Conservation (phyloP, 2,329 filamentous ascomycete genomes). For the Teratosphaeria viscida region DNA sequence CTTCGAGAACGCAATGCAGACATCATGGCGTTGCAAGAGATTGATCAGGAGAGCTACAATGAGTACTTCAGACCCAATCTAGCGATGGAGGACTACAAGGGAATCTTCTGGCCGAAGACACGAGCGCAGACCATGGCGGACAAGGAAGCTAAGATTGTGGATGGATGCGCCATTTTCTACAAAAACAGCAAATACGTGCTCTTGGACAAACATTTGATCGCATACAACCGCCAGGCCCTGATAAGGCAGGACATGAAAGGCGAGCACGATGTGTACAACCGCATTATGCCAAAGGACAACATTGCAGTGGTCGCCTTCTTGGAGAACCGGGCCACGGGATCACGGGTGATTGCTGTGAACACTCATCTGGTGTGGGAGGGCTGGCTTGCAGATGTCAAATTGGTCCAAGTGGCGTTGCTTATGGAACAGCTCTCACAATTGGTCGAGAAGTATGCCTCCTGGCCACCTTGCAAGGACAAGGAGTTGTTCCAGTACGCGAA, state of each 20-base stretch:
- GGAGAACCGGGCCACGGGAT: conserved; percentile 83
- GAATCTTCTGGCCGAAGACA: conserved; percentile 83
- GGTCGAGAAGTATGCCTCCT: conserved; percentile 73
- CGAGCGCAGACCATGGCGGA: conserved; percentile 86
- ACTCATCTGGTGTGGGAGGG: conserved; percentile 95
- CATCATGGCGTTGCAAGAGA: conserved; percentile 86
- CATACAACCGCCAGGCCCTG: conserved; percentile 85
- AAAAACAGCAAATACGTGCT: conserved; percentile 90
- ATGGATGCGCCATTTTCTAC: conserved; percentile 95
- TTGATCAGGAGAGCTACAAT: conserved; percentile 84
- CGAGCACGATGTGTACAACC: conserved; percentile 94
- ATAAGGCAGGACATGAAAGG: conserved; percentile 95
- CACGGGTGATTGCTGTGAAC: conserved; percentile 84
- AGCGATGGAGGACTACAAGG: conserved; percentile 81
- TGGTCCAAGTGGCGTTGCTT: conserved; percentile 88
- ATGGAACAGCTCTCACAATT: conserved; percentile 85
- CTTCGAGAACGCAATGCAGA: conserved; percentile 71
- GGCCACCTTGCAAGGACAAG: conserved; percentile 55
- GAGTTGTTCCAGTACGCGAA: conserved; percentile 36
- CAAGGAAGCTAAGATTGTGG: conserved; percentile 77
- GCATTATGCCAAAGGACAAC: conserved; percentile 96
- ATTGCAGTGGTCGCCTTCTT: conserved; percentile 88
- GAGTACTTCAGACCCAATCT: conserved; percentile 83
- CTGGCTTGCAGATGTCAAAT: conserved; percentile 81
- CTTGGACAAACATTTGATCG: conserved; percentile 86